Evolutionary conservation across 768 basidiomycete genomes (phyloP).

Genomic region (Agaricus blazei): DNA sequence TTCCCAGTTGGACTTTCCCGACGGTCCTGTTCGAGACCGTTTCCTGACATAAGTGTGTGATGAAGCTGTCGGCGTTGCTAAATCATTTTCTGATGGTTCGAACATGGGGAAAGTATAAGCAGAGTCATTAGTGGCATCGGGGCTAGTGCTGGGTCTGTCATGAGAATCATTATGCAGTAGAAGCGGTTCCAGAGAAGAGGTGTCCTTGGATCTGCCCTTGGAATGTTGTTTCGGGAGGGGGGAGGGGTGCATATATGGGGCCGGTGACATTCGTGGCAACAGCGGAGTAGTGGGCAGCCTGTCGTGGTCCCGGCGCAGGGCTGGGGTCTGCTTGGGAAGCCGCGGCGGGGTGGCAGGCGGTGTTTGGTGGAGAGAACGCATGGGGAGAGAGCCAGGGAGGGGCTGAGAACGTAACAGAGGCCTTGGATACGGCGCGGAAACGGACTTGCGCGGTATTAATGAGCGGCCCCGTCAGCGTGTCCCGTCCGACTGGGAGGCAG

Average conservation of each 20-base stretch:
- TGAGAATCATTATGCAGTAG: slow-evolving; percentile 1
- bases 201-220: not conserved
- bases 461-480: slow-evolving; percentile 6
- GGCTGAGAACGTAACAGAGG: not conserved
- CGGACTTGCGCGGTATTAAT: not conserved
- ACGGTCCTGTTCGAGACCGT: slow-evolving; percentile 58
- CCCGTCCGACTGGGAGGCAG: not conserved
- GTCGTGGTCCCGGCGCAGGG: slow-evolving; percentile 48
- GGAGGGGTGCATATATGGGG: slow-evolving; percentile 1
- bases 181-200: not conserved
- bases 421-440: slow-evolving; percentile 4
- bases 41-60: slow-evolving; percentile 35
- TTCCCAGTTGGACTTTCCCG: slow-evolving; percentile 40
- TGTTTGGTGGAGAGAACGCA: slow-evolving; percentile 35
- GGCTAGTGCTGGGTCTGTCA: not conserved
- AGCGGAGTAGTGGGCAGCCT: slow-evolving; percentile 17
- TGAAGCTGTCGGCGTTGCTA: slow-evolving; percentile 17
- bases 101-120: slow-evolving; percentile 39
- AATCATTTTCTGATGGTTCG: slow-evolving; percentile 25
- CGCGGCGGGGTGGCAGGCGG: slow-evolving; percentile 27
- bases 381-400: slow-evolving; percentile 13
- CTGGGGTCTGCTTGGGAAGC: slow-evolving; percentile 47
- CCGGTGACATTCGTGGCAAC: not conserved
- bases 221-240: slow-evolving; percentile 1
- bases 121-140: slow-evolving; percentile 15